phyloP scores from a whole-genome alignment of 176 grass and related monocot species.

The Paspalum notatum region DNA sequence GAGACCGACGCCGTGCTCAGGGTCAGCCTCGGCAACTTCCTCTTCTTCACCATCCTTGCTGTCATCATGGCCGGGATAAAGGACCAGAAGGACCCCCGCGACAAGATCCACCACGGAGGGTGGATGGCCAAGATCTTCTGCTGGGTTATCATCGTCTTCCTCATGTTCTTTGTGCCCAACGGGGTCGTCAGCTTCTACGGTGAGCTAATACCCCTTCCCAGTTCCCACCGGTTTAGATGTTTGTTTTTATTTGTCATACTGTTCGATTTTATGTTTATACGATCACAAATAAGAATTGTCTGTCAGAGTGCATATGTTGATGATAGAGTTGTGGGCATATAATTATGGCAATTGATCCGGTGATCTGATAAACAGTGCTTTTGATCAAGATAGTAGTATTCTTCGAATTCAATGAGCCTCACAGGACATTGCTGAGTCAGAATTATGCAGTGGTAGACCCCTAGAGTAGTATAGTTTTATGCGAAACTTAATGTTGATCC shows the following conservation, averaged over 20 bases:
- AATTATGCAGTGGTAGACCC: neutral
- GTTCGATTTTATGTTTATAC: neutral
- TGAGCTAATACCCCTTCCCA: constrained; percentile 6
- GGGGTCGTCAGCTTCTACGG: constrained; percentile 93
- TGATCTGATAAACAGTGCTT: neutral
- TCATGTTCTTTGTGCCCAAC: constrained; percentile 99
- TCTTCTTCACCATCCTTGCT: constrained; percentile 96
- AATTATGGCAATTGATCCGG: neutral
- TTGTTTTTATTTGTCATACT: neutral
- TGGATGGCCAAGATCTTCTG: constrained; percentile 99
- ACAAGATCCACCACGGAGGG: constrained; percentile 89
- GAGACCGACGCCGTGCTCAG: constrained; percentile 98
- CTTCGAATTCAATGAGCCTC: neutral
- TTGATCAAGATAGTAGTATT: neutral
- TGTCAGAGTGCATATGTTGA: neutral
- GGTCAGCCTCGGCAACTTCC: constrained; percentile 95
- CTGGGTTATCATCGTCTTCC: constrained; percentile 77
- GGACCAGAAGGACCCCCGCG: constrained; percentile 98
- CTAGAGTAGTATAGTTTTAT: neutral
- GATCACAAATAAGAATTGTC: neutral
- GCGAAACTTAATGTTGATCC: neutral
- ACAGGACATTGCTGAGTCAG: neutral
- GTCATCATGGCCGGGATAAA: constrained; percentile 93
- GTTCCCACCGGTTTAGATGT: neutral
- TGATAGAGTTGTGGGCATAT: neutral